phyloP scores from a whole-genome alignment of 805 yeast genomes.

The Zygoascus bituminiphila region DNA sequence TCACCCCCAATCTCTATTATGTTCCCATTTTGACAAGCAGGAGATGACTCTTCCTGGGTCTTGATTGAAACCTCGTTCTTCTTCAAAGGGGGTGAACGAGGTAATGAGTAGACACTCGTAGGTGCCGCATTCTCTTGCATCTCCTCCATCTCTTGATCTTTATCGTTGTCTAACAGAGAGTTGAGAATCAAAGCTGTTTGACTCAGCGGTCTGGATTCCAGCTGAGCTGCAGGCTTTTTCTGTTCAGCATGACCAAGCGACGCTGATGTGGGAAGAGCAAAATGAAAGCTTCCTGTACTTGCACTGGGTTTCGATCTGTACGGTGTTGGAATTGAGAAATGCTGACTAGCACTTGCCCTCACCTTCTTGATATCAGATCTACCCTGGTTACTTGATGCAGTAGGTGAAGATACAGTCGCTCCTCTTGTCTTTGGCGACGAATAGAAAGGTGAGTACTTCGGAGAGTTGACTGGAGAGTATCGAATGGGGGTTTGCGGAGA shows the following conservation, averaged over 20 bases:
- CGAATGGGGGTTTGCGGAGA: slow-evolving; percentile 1
- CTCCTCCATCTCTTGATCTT: background rate
- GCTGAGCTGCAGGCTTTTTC: background rate
- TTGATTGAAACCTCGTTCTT: background rate
- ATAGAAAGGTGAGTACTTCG: background rate
- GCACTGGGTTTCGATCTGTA: background rate
- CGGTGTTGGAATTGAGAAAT: slow-evolving; percentile 5
- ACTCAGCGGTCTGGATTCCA: slow-evolving; percentile 26
- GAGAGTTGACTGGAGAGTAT: background rate
- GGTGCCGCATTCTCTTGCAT: background rate
- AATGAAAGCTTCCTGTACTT: background rate
- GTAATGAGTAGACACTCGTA: background rate
- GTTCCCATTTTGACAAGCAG: background rate
- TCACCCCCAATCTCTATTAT: background rate
- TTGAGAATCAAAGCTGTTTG: slow-evolving; percentile 43
- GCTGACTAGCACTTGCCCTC: slow-evolving; percentile 4
- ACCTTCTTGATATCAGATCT: slow-evolving; percentile 26
- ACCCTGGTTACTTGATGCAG: background rate
- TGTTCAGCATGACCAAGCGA: background rate
- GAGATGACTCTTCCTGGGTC: background rate
- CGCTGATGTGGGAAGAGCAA: background rate
- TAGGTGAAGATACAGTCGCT: slow-evolving; percentile 11
- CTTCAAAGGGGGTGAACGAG: background rate
- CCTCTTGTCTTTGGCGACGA: background rate
- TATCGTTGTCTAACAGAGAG: slow-evolving; percentile 33